Conservation (phyloP, 176 grass and related monocot species). For the Oryza meyeriana region DNA sequence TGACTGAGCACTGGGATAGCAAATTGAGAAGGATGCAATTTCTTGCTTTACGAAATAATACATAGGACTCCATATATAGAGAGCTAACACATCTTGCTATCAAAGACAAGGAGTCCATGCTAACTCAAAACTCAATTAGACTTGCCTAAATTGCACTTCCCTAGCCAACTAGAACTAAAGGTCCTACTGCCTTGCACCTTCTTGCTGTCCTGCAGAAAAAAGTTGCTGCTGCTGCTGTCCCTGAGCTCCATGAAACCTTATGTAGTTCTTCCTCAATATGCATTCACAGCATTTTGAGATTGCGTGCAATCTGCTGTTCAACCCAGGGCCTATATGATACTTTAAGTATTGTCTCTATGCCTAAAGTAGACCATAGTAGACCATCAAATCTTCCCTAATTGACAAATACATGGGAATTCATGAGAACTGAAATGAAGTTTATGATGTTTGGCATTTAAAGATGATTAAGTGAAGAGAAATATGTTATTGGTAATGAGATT, state of each 20-base stretch:
- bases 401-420: neutral
- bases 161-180: neutral
- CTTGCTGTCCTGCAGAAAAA: neutral
- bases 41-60: neutral
- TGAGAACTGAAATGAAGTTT: neutral
- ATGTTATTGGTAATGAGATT: neutral
- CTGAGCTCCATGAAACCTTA: neutral
- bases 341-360: neutral
- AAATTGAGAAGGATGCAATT: neutral
- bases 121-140: neutral
- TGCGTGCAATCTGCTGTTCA: neutral
- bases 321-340: neutral
- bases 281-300: neutral
- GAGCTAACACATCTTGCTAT: neutral
- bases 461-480: neutral
- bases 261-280: neutral
- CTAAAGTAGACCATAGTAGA: neutral
- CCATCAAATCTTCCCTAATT: neutral
- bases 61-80: neutral
- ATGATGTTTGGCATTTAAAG: neutral
- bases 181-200: neutral
- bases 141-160: neutral
- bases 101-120: neutral
- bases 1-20: neutral
- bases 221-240: neutral